Percentiles rank a stretch among this genome's conserved stretches.
phyloP scores from a whole-genome alignment of 768 basidiomycete species.

The Panellus pusillus region DNA sequence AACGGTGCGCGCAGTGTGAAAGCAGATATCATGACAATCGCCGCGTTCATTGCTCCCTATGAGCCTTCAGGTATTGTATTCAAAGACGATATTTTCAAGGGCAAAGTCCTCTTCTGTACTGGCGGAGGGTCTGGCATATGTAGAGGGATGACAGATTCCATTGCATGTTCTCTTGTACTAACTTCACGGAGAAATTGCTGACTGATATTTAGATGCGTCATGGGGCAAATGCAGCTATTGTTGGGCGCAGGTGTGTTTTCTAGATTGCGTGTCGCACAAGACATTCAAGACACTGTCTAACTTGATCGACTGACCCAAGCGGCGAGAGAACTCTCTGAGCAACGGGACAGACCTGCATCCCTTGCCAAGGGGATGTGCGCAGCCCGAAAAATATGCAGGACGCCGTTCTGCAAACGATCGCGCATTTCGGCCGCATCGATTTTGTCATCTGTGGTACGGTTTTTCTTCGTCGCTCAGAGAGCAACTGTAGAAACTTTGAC shows the following conservation, averaged over 20 bases:
- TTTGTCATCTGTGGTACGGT: slow-evolving; percentile 88
- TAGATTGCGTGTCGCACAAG: neutral
- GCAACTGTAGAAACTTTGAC: neutral
- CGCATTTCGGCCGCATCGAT: slow-evolving; percentile 83
- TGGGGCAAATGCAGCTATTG: slow-evolving; percentile 78
- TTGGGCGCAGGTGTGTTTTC: slow-evolving; percentile 78
- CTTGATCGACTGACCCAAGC: slow-evolving; percentile 68
- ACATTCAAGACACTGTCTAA: slow-evolving; percentile 1
- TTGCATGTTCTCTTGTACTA: slow-evolving; percentile 49
- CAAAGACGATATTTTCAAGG: slow-evolving; percentile 79
- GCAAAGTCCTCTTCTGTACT: slow-evolving; percentile 89
- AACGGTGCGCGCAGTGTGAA: too few relatives aligned
- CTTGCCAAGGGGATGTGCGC: slow-evolving; percentile 81
- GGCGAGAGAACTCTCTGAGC: slow-evolving; percentile 68
- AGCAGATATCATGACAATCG: too few relatives aligned
- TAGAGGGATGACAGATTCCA: slow-evolving; percentile 78
- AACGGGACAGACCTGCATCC: slow-evolving; percentile 72
- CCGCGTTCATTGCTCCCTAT: too few relatives aligned
- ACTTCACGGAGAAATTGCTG: too few relatives aligned
- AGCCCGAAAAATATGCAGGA: slow-evolving; percentile 66
- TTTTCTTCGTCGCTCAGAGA: neutral
- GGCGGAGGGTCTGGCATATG: slow-evolving; percentile 95
- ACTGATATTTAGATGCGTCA: slow-evolving; percentile 65
- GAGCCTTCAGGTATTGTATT: too few relatives aligned
- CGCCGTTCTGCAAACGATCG: slow-evolving; percentile 77